Base-by-base conservation (phyloP, 768 basidiomycete genomes). In the Trametes meyenii region DNA sequence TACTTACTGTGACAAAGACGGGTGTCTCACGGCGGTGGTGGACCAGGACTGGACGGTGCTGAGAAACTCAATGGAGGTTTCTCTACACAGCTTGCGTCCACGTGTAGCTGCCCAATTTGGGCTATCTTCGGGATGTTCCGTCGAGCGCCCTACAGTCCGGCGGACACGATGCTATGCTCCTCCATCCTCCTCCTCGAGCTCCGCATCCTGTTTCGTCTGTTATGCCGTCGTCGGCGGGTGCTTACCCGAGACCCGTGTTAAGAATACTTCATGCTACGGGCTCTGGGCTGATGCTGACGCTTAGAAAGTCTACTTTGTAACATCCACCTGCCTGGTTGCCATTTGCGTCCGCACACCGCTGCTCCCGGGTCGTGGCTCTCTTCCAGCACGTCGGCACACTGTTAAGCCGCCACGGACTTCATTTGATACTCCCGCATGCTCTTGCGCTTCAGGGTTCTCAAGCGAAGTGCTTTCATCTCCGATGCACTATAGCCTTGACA, bases 31-130 rank as follows among this genome's bases (percentile, higher is more conserved):
- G 14, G 38, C 36, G 38, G 21, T 2, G 51, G 21, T 38, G 26
- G 36, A 39, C 36, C 5, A 16, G 46, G 24, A 4, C 14, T 10
- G 45, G 33, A 8, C 33, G 50, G 19, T 36, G 36, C n/a, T n/a
- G 24, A 38, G 51, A 40, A 52, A 52, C 24, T 39, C 10, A 40
- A 40, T 21, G 24, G 5, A 39, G 21, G 12, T 14, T 23, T 36
- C 19, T 16, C 21, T 35, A 49, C 57, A 58, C 57, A n/a, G 57
- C 57, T 33, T 58, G 43, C 26, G 14, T 11, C 51, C 51, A 52
- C 36, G 51, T 52, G 51, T 46, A 21, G 8, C 33, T 33, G 3
- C 17, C 50, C 50, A 5, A 50, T 36, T 36, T 35, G 50, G 50
- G 50, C 33, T n/a, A 16, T 12, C n/a, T 10, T 33, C 17, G 17